phyloP scores from a whole-genome alignment of 2,329 filamentous ascomycete genomes.

The Cladophialophora yegresii region DNA sequence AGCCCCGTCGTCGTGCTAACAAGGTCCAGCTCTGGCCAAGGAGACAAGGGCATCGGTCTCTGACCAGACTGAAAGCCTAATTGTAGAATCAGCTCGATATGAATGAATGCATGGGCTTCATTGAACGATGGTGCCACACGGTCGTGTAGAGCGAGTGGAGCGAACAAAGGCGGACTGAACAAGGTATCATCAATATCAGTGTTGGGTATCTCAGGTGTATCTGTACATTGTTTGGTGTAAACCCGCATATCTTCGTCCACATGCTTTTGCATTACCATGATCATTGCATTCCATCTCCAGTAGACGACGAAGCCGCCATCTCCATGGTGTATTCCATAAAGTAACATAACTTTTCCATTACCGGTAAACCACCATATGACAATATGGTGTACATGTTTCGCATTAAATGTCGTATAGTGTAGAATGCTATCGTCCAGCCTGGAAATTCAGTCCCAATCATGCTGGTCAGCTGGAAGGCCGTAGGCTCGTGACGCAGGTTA shows the following conservation, averaged over 20 bases:
- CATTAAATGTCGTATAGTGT: neutral
- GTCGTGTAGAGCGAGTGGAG: neutral
- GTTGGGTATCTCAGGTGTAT: slow-evolving; percentile 9
- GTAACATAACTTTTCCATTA: neutral
- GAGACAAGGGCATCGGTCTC: neutral
- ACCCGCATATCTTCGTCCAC: slow-evolving; percentile 5
- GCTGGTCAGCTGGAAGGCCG: neutral
- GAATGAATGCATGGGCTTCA: too few species aligned
- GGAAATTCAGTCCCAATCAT: neutral
- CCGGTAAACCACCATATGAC: neutral
- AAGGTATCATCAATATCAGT: neutral
- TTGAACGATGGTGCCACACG: too few species aligned
- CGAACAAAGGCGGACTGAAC: neutral
- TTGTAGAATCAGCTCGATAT: neutral
- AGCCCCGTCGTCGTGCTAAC: neutral
- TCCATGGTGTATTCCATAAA: neutral
- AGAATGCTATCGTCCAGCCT: neutral
- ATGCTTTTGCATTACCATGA: neutral
- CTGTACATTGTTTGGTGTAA: slow-evolving; percentile 2
- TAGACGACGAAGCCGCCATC: neutral
- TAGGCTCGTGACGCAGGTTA: neutral
- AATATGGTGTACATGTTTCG: neutral
- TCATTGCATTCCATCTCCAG: neutral
- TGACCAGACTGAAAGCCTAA: neutral
- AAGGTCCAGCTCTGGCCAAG: neutral